Percentiles rank a stretch among this genome's conserved stretches.
Evolutionary conservation across 1,284 basidiomycete species (phyloP).

Genomic region (Malassezia obtusa): DNA sequence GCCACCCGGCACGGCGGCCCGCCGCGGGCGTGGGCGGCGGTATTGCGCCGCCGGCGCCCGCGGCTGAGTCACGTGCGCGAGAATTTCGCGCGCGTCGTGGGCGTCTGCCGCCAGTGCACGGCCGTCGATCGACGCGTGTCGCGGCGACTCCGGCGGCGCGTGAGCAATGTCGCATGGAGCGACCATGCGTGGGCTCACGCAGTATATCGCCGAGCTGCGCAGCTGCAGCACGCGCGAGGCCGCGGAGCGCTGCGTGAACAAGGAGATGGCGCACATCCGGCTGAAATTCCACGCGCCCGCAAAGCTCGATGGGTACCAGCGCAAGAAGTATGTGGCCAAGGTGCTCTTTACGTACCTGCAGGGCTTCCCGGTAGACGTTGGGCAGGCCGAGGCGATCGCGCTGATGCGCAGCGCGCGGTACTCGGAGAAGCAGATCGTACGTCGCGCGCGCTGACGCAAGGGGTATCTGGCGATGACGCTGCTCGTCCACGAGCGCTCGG

Average conservation of each 20-base stretch:
- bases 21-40: too few species aligned
- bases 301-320: slow-evolving; percentile 93
- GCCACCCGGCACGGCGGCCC: too few species aligned
- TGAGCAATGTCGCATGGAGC: not conserved
- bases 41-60: too few species aligned
- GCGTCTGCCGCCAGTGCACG: not conserved
- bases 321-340: slow-evolving; percentile 86
- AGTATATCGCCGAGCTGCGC: slow-evolving; percentile 98
- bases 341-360: slow-evolving; percentile 98
- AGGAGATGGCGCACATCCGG: slow-evolving; percentile 98
- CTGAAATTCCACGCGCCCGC: slow-evolving; percentile 86
- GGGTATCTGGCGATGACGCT: slow-evolving; percentile 95
- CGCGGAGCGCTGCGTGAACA: slow-evolving; percentile 95
- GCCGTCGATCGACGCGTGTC: not conserved
- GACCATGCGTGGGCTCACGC: slow-evolving; percentile 33
- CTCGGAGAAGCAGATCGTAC: slow-evolving; percentile 96
- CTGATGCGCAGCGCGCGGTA: slow-evolving; percentile 91
- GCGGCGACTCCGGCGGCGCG: not conserved
- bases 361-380: slow-evolving; percentile 96
- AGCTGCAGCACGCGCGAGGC: slow-evolving; percentile 55
- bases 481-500: slow-evolving; percentile 96
- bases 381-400: slow-evolving; percentile 98
- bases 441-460: slow-evolving; percentile 53
- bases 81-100: not conserved
- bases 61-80: not conserved